A percentile compares a stretch with the other conserved stretches of the same genome.
Evolutionary conservation across 768 basidiomycete species (phyloP).

Genomic region (Coprinellus micaceus): DNA sequence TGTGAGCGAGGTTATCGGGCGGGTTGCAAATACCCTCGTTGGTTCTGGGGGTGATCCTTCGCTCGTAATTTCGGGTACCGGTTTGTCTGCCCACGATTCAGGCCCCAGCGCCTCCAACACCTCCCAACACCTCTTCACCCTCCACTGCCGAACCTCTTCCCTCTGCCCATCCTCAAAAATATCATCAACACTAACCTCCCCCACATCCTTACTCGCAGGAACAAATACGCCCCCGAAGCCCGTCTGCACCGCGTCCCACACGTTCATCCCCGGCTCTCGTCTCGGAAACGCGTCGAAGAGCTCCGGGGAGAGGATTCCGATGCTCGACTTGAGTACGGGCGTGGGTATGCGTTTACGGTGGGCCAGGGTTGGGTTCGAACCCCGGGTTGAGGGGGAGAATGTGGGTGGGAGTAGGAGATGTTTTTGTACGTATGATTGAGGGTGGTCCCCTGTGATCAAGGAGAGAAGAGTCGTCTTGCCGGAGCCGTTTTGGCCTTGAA

Average conservation of each 20-base stretch:
- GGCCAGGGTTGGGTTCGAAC: slow-evolving; percentile 38
- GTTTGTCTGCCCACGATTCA: slow-evolving; percentile 36
- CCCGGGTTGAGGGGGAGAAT: slow-evolving; percentile 46
- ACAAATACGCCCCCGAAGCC: slow-evolving; percentile 89
- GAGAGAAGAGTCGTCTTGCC: slow-evolving; percentile 95
- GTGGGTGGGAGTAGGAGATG: slow-evolving; percentile 39
- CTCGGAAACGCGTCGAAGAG: slow-evolving; percentile 88
- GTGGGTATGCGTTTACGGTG: slow-evolving; percentile 70
- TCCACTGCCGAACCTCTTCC: slow-evolving; percentile 30
- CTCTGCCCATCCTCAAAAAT: slow-evolving; percentile 10
- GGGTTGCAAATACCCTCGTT: slow-evolving; percentile 49
- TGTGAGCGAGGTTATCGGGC: slow-evolving; percentile 60
- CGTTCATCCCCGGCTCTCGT: slow-evolving; percentile 53
- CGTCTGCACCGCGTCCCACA: slow-evolving; percentile 79
- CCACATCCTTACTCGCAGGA: slow-evolving; percentile 44
- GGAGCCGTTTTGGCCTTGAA: slow-evolving; percentile 88
- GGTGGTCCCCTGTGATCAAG: slow-evolving; percentile 90
- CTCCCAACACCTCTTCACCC: slow-evolving; percentile 39
- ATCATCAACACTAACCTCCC: slow-evolving; percentile 34
- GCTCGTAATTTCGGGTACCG: not conserved
- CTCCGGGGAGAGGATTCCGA: slow-evolving; percentile 87
- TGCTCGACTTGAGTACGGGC: slow-evolving; percentile 55
- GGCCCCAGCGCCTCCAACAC: slow-evolving; percentile 69
- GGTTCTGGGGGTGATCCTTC: too few relatives aligned
- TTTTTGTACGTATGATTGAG: slow-evolving; percentile 82